Evolutionary conservation across 23 red algal genomes (phyloP).

Genomic region (Pyropia haitanensis): DNA sequence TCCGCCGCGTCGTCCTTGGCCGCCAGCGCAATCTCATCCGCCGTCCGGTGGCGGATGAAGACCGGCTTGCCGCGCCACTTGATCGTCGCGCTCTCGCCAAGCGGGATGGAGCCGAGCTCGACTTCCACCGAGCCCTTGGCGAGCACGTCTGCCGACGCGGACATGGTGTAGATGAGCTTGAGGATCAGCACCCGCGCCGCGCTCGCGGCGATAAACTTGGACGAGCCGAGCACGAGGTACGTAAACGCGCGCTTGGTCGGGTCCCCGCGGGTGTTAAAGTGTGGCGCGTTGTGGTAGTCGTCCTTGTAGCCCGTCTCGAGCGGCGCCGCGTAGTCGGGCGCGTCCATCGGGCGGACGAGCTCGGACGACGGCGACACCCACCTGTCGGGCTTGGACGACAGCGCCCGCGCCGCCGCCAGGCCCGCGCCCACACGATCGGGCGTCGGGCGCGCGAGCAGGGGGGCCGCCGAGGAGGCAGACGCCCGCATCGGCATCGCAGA

Average conservation of each 20-base stretch:
- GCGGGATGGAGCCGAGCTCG: conserved; percentile 65
- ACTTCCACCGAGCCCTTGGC: conserved; percentile 86
- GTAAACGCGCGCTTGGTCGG: conserved; percentile 91
- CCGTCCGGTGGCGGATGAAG: conserved; percentile 92
- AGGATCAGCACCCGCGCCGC: conserved; percentile 76
- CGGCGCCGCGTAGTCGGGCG: too few species aligned
- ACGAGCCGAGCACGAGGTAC: conserved; percentile 84
- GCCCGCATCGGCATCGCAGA: too few species aligned
- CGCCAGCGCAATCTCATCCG: conserved; percentile 69
- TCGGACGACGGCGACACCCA: too few species aligned
- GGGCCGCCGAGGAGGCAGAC: too few species aligned
- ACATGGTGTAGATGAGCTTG: conserved; percentile 95
- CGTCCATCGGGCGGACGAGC: too few species aligned
- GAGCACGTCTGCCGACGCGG: conserved; percentile 89
- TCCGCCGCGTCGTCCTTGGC: conserved; percentile 69
- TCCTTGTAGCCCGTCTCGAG: conserved; percentile 52
- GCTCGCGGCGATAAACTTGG: conserved; percentile 89
- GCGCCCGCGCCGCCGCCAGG: too few species aligned
- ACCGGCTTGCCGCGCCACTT: conserved; percentile 99
- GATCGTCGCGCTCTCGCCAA: conserved; percentile 83
- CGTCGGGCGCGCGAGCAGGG: too few species aligned
- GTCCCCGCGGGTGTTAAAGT: conserved; percentile 76
- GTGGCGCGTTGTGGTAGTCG: conserved; percentile 80
- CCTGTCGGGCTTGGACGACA: too few species aligned
- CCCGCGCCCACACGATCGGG: too few species aligned